Evolutionary conservation across 1,139 yeast species (phyloP).

Genomic region (Lodderomyces margitis): DNA sequence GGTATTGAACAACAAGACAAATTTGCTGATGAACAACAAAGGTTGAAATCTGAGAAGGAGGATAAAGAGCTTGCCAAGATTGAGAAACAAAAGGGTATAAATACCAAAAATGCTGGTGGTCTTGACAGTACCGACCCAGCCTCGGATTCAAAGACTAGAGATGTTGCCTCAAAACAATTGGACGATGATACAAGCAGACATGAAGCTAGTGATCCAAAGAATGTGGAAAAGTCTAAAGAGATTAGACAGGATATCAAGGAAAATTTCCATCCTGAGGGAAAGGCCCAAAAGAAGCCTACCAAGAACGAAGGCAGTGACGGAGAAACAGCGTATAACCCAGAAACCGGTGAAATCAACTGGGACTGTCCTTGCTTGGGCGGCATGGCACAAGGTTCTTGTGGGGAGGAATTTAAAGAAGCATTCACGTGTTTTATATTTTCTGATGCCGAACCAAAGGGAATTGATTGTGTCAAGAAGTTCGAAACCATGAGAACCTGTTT

Average conservation of each 20-base stretch:
- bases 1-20: conserved; percentile 8
- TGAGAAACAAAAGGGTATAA: conserved; percentile 3
- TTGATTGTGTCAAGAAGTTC: conserved; percentile 92
- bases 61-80: conserved; percentile 7
- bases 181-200: conserved; percentile 9
- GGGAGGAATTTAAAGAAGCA: conserved; percentile 95
- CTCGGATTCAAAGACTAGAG: conserved; percentile 6
- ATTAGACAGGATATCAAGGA: neutral
- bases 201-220: conserved; percentile 6
- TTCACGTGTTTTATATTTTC: conserved; percentile 95
- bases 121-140: conserved; percentile 8
- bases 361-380: conserved; percentile 99
- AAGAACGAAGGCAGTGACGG: conserved; percentile 19
- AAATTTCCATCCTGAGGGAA: conserved; percentile 2
- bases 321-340: conserved; percentile 86
- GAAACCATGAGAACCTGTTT: conserved; percentile 93
- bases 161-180: conserved; percentile 5
- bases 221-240: conserved; percentile 2
- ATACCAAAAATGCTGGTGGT: conserved; percentile 6
- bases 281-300: conserved; percentile 7
- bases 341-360: conserved; percentile 99
- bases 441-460: conserved; percentile 94
- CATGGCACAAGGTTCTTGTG: conserved; percentile 98
- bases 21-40: conserved; percentile 15
- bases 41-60: conserved; percentile 11